Base-by-base conservation (phyloP, 1,284 basidiomycete genomes). In the Tylopilus sp. region DNA sequence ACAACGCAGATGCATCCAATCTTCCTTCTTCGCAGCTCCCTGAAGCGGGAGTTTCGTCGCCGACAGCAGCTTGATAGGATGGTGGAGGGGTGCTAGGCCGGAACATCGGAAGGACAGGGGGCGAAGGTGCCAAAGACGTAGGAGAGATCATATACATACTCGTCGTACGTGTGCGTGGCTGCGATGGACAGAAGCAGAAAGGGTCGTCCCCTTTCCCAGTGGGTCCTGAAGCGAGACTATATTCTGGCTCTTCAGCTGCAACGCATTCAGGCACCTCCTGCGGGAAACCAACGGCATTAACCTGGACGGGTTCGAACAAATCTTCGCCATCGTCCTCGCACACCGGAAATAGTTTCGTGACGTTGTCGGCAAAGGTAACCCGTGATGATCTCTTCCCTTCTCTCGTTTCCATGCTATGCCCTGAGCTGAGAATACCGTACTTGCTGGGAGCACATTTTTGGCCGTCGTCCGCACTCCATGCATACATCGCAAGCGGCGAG, bases 291-390 rank as follows among this genome's bases (percentile, higher is more conserved):
- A 69, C 41, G 13, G 51, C 52, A 45, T 41, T 39, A 19, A 8
- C 48, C 14, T 48, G 36, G 20, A 24, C 45, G 20, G 59, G 32
- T 24, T 67, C 57, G 25, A 49, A 51, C 24, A 24, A 28, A 33
- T 47, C 53, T 9, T 67, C 68, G n/a, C 40, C 42, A 24, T 69
- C 69, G 20, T 71, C 67, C 54, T 68, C 67, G 43, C 50, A 54
- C 20, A 72, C 69, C 1, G 70, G 70, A 43, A 72, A 68, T 26
- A 68, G 36, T 25, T 59, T 59, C 14, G 68, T 55, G 17, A 57
- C 41, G 32, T 39, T 55, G 11, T 65, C 57, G 8, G 58, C 41
- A 35, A 72, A 67, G 28, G 63, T 57, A 13, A 65, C 54, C 4
- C 63, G 64, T 14, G 56, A 32, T 20, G 50, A 3, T 28, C 57